phyloP scores from a whole-genome alignment of 2,329 filamentous ascomycete genomes.

The Alternaria sp. region DNA sequence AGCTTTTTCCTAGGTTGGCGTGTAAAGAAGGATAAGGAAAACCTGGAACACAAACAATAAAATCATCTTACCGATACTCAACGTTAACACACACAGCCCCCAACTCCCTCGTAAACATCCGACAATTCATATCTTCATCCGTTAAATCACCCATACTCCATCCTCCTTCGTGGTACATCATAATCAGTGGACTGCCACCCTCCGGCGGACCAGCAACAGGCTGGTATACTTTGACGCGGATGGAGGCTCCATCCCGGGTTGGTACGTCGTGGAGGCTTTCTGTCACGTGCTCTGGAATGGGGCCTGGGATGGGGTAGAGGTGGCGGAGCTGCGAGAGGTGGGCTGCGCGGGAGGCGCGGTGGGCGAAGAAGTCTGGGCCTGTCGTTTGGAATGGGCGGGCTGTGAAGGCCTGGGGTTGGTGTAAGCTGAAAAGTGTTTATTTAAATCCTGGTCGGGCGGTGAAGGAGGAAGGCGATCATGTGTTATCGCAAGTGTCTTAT shows the following conservation, averaged over 20 bases:
- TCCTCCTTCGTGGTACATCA: constrained; percentile 54
- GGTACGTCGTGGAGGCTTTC: constrained; percentile 36
- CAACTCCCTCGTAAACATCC: constrained; percentile 47
- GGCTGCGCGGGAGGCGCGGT: constrained; percentile 29
- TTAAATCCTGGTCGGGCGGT: too few species aligned
- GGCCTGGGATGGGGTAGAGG: constrained; percentile 38
- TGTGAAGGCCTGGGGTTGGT: constrained; percentile 33
- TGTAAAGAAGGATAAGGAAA: too few species aligned
- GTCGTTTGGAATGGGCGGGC: constrained; percentile 26
- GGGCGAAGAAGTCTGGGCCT: constrained; percentile 23
- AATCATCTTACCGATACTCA: constrained; percentile 52
- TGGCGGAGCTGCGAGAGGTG: constrained; percentile 39
- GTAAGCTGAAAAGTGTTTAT: too few species aligned
- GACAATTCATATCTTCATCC: constrained; percentile 52
- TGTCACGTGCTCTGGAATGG: constrained; percentile 35
- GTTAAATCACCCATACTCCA: constrained; percentile 54
- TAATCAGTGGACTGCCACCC: constrained; percentile 34
- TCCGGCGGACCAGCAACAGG: constrained; percentile 26
- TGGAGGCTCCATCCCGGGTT: constrained; percentile 31
- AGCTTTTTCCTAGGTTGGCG: too few species aligned
- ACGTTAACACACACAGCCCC: constrained; percentile 56
- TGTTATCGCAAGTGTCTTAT: too few species aligned
- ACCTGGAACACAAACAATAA: too few species aligned
- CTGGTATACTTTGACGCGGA: constrained; percentile 37
- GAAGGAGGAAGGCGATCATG: too few species aligned